phyloP scores from a whole-genome alignment of 2,329 filamentous ascomycete genomes.

The Incumbomyces lentus region DNA sequence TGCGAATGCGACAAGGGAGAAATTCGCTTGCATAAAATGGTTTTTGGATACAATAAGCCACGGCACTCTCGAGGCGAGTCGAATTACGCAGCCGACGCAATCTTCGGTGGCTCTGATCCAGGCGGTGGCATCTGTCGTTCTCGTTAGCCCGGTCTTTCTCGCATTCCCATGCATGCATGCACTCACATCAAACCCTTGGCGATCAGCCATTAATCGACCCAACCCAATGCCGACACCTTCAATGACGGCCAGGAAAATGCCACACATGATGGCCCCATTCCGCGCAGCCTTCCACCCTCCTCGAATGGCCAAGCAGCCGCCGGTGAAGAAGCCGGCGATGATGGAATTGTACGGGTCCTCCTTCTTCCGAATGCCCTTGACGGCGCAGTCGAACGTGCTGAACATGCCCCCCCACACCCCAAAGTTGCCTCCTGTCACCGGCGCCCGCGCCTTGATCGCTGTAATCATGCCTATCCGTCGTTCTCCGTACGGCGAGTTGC shows the following conservation, averaged over 20 bases:
- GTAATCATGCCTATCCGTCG: constrained; percentile 90
- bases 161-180: no score
- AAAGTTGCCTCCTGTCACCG: constrained; percentile 94
- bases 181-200: constrained; percentile 68
- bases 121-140: constrained; percentile 21
- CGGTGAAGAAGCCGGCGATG: constrained; percentile 93
- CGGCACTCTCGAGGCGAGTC: constrained; percentile 12
- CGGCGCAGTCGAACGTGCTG: constrained; percentile 89
- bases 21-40: no score
- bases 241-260: constrained; percentile 86
- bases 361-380: constrained; percentile 90
- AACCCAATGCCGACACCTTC: constrained; percentile 96
- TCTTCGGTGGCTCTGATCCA: constrained; percentile 15
- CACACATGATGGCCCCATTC: constrained; percentile 94
- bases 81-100: constrained; percentile 5
- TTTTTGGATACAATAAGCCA: constrained; percentile 18
- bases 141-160: no score
- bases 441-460: constrained; percentile 93
- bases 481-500: constrained; percentile 85
- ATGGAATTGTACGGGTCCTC: constrained; percentile 98
- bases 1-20: constrained; percentile 11
- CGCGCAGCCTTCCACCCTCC: constrained; percentile 85
- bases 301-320: constrained; percentile 80
- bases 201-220: constrained; percentile 85
- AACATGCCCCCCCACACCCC: constrained; percentile 96